phyloP scores from a whole-genome alignment of 2,329 filamentous ascomycete genomes.

The Monosporascus sp. region DNA sequence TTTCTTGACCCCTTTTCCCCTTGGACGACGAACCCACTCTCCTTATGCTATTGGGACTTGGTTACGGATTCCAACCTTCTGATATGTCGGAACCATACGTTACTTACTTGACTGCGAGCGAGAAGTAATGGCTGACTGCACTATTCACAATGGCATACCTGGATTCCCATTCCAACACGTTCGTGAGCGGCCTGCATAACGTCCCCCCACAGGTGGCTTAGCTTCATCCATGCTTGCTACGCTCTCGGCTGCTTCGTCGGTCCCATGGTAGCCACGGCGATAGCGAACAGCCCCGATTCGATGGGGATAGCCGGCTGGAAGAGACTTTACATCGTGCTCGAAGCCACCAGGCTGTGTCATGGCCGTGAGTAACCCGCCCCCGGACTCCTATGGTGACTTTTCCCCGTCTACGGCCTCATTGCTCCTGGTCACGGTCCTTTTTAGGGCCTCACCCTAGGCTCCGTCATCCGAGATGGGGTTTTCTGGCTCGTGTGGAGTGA shows the following conservation, averaged over 20 bases:
- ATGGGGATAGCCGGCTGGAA: constrained; percentile 38
- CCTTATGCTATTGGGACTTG: no score
- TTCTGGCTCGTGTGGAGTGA: no score
- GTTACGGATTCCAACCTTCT: no score
- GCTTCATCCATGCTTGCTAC: constrained; percentile 61
- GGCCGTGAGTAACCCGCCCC: constrained; percentile 16
- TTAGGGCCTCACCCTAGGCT: no score
- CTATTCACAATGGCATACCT: constrained; percentile 46
- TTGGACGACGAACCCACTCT: no score
- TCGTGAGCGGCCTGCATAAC: constrained; percentile 44
- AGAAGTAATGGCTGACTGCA: no score
- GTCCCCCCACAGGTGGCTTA: constrained; percentile 55
- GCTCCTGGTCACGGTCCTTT: no score
- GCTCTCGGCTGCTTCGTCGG: constrained; percentile 50
- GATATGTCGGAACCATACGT: no score
- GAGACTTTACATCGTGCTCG: constrained; percentile 50
- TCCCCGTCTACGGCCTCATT: no score
- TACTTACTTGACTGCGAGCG: no score
- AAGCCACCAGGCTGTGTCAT: constrained; percentile 56
- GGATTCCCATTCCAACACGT: constrained; percentile 59
- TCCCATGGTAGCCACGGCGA: constrained; percentile 47
- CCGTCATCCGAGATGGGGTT: no score
- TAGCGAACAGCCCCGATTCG: constrained; percentile 33
- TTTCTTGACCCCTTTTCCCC: no score
- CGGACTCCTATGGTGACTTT: background rate